These are phyloP conservation scores for Ettlia oleoabundans DNA, from an alignment of 139 green algal species.

Conservation along the genomic window DNA sequence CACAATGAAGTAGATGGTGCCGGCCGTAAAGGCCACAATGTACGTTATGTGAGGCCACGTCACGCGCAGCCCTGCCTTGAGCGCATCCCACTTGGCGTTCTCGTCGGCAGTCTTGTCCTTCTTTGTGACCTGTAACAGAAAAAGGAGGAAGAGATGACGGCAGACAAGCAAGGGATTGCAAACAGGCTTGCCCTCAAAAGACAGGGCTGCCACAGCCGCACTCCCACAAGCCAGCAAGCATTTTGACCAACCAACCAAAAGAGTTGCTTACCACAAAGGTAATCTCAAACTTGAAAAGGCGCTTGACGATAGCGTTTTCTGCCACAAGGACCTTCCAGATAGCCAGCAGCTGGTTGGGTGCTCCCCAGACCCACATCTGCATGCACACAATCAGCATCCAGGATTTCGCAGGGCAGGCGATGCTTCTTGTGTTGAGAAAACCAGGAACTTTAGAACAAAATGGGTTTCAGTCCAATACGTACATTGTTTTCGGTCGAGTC, in stretches of 20 bases:
- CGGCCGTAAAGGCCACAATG: background rate
- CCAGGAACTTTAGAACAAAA: too few species aligned
- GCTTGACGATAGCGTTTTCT: slow-evolving; percentile 2
- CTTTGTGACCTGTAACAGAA: background rate
- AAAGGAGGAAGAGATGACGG: too few species aligned
- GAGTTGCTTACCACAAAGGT: slow-evolving; percentile 21
- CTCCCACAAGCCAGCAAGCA: too few species aligned
- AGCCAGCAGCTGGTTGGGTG: slow-evolving; percentile 26
- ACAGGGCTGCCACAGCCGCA: too few species aligned
- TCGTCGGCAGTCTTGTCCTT: slow-evolving; percentile 33
- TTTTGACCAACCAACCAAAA: too few species aligned
- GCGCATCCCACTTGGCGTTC: background rate
- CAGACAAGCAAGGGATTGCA: too few species aligned
- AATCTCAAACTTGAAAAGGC: slow-evolving; percentile 35
- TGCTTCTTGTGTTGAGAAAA: too few species aligned
- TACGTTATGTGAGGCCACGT: slow-evolving; percentile 44
- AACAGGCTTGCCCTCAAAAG: too few species aligned
- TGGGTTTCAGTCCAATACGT: too few species aligned
- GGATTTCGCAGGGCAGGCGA: too few species aligned
- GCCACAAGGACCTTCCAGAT: slow-evolving; percentile 38
- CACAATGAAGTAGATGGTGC: slow-evolving; percentile 36
- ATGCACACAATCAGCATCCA: too few species aligned
- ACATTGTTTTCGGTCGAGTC: too few species aligned
- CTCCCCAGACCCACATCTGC: slow-evolving; percentile 37
- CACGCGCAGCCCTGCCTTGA: slow-evolving; percentile 16